Evolutionary conservation across 2,329 filamentous ascomycete species (phyloP).

Genomic region (Cladosporium sp.): DNA sequence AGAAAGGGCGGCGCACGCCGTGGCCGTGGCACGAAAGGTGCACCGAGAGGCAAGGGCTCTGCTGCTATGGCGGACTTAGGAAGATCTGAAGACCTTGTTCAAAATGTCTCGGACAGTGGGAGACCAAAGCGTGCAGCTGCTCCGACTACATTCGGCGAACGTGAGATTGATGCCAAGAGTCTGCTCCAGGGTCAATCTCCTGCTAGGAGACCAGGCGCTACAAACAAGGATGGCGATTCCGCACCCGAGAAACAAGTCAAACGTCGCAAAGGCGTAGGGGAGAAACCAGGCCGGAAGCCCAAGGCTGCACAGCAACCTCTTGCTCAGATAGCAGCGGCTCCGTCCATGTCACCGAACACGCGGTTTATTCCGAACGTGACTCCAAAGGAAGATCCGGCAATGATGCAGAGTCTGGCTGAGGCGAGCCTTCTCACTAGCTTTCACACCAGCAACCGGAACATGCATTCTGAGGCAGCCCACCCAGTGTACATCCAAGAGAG

Average conservation of each 20-base stretch:
- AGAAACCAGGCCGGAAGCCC: slow-evolving; percentile 41
- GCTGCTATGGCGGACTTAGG: slow-evolving; percentile 66
- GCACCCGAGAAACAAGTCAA: slow-evolving; percentile 38
- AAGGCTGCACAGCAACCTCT: slow-evolving; percentile 41
- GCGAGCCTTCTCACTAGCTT: slow-evolving; percentile 36
- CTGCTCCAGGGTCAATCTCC: slow-evolving; percentile 57
- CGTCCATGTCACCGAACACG: slow-evolving; percentile 37
- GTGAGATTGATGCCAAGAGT: slow-evolving; percentile 62
- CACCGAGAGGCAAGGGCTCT: slow-evolving; percentile 48
- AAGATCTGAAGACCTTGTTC: slow-evolving; percentile 38
- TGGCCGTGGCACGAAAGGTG: slow-evolving; percentile 51
- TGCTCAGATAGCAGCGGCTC: slow-evolving; percentile 36
- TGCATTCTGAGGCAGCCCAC: slow-evolving; percentile 5
- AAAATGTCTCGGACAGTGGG: slow-evolving; percentile 48
- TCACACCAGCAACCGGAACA: slow-evolving; percentile 24
- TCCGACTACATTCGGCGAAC: slow-evolving; percentile 71
- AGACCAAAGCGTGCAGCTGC: slow-evolving; percentile 58
- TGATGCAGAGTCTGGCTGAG: slow-evolving; percentile 33
- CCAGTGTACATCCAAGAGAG: slow-evolving; percentile 11
- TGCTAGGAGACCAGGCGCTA: slow-evolving; percentile 38
- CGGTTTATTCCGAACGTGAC: slow-evolving; percentile 25
- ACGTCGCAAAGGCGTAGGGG: slow-evolving; percentile 32
- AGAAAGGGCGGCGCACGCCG: slow-evolving; percentile 37
- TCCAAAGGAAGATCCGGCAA: slow-evolving; percentile 32
- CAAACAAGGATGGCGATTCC: slow-evolving; percentile 27